Base-by-base conservation (phyloP, 805 yeast genomes). In the Hanseniaspora jakobsenii region DNA sequence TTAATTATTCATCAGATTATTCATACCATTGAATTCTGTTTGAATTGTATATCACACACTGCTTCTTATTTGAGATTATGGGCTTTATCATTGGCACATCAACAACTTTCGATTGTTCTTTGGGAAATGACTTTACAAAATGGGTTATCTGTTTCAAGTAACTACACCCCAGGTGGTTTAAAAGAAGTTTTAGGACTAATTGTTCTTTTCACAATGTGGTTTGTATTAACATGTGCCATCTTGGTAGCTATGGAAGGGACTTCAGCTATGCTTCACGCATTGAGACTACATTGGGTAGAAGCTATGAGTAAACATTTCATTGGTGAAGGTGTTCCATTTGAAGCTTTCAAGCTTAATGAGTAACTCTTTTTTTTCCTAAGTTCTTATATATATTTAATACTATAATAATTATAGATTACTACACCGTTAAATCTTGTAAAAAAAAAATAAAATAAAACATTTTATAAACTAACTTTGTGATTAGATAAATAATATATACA, bases 261-360 rank as follows among this genome's bases (percentile, higher is more conserved):
- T 0, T 85, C 96, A 21, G 98, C 98, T 28, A 91, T 91, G 98
- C 73, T 91, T 58, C 99, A 91, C 65, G 81, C 96, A n/a, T 72
- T 91, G 58, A 83, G 99, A 70, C 73, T 91, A 58, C 98, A 91
- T 62, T 91, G 99, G 99, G 98, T 91, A 50, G 99, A 91, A 67
- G 80, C 95, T 22, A 91, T 91, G 99, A 85, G 95, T 50, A 91
- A 91, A 67, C 93, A 81, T 66, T 91, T 87, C 57, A 91, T 82
- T 58, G 99, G 99, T 61, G 97, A 89, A 62, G 99, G 99, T 49
- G 70, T 76, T 52, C 76, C 87, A 5, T 91, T 83, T 59, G 78
- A 73, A 52, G 97, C 98, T n/a, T 91, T 85, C 59, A 72, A 79
- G 3, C 86, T 89, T 50, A 59, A 63, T 37, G 44, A 50, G 13